Evolutionary conservation across 2,329 filamentous ascomycete genomes (phyloP).

Genomic region (Akanthomyces uredinophilus): DNA sequence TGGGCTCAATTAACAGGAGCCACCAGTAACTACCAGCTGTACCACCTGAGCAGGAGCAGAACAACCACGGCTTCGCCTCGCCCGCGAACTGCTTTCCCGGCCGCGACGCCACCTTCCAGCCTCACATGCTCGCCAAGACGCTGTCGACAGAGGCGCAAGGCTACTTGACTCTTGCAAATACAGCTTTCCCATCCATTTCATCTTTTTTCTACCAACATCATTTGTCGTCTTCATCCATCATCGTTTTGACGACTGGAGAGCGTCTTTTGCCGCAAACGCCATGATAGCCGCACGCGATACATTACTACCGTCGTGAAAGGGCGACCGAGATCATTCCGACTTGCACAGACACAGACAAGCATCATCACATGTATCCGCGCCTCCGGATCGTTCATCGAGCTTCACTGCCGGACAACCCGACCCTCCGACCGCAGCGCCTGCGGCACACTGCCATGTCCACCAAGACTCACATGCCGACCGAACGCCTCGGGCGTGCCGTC

Average conservation of each 20-base stretch:
- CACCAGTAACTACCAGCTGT: too few relatives aligned
- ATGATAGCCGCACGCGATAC: background rate
- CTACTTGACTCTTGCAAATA: background rate
- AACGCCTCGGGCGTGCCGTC: background rate
- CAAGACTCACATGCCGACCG: background rate
- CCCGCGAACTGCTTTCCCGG: too few relatives aligned
- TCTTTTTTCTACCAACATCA: background rate
- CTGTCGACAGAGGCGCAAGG: background rate
- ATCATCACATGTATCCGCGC: too few relatives aligned
- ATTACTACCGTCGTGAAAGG: background rate
- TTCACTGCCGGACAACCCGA: background rate
- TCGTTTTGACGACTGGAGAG: background rate
- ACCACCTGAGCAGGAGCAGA: too few relatives aligned
- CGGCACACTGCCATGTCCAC: background rate
- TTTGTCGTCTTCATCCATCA: background rate
- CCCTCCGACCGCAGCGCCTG: too few relatives aligned
- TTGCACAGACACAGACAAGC: too few relatives aligned
- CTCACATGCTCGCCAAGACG: too few relatives aligned
- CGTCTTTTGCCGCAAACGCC: background rate
- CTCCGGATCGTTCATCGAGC: too few relatives aligned
- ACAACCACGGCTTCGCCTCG: too few relatives aligned
- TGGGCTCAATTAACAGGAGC: too few relatives aligned
- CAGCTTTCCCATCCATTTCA: background rate
- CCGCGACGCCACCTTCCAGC: too few relatives aligned
- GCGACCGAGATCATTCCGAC: background rate